These are phyloP conservation scores for Hanseniaspora guilliermondii DNA, from an alignment of 805 yeast genomes.

Conservation along the genomic window DNA sequence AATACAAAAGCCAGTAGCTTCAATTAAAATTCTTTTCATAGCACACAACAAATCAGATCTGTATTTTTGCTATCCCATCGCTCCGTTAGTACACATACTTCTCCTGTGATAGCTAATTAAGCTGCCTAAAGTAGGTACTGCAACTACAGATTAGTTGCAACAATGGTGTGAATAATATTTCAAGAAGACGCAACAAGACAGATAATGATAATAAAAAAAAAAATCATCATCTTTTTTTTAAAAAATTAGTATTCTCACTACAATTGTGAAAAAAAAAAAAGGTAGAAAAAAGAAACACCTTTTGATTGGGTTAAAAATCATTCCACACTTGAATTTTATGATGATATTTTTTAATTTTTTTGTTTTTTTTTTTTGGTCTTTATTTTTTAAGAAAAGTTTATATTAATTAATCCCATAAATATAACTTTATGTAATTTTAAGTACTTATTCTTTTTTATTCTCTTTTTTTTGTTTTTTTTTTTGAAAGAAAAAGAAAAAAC, in stretches of 20 bases:
- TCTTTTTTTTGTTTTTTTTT: neutral
- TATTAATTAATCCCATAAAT: neutral
- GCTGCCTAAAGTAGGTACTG: slow-evolving; percentile 10
- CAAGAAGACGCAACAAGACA: slow-evolving; percentile 1
- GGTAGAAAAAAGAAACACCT: too few species aligned
- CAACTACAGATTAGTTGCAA: slow-evolving; percentile 14
- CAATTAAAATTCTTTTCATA: neutral
- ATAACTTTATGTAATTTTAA: neutral
- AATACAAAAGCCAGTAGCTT: neutral
- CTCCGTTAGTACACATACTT: slow-evolving; percentile 14
- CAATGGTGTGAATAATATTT: slow-evolving; percentile 5
- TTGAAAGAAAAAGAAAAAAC: neutral
- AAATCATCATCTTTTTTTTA: too few species aligned
- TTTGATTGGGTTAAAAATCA: too few species aligned
- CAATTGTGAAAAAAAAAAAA: too few species aligned
- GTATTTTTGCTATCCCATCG: slow-evolving; percentile 13
- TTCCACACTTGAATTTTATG: too few species aligned
- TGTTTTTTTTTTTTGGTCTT: too few species aligned
- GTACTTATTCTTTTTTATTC: neutral
- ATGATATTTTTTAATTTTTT: too few species aligned
- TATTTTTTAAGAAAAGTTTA: neutral
- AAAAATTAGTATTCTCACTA: too few species aligned
- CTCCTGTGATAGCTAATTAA: slow-evolving; percentile 2
- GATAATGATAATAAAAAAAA: neutral
- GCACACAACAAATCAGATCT: neutral